phyloP scores from a whole-genome alignment of 345 rosid genomes.

The Dovyalis caffra region DNA sequence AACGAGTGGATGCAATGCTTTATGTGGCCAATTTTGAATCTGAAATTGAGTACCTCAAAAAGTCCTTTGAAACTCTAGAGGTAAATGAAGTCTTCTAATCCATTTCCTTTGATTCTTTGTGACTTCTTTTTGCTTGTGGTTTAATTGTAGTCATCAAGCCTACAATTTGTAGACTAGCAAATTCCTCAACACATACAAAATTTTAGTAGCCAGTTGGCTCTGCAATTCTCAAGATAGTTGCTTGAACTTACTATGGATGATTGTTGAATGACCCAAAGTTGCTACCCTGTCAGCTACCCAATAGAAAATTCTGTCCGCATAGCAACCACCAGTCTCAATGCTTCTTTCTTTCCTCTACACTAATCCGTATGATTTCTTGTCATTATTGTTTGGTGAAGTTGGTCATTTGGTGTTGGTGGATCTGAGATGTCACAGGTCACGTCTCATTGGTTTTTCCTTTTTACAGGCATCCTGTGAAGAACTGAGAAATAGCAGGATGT shows the following conservation, averaged over 20 bases:
- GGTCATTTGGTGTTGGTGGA: neutral
- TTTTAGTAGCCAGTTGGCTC: neutral
- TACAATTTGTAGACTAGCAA: neutral
- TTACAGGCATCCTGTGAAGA: conserved; percentile 93
- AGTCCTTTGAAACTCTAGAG: conserved; percentile 87
- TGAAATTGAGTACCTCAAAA: conserved; percentile 83
- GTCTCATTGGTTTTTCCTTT: conserved; percentile 7
- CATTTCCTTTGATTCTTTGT: neutral
- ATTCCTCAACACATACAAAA: neutral
- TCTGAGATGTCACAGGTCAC: neutral
- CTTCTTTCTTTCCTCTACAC: neutral
- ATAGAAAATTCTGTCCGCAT: neutral
- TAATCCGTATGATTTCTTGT: neutral
- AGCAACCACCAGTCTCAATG: neutral
- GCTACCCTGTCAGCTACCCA: neutral
- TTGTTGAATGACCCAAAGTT: neutral
- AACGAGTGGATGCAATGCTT: conserved; percentile 83
- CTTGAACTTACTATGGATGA: neutral
- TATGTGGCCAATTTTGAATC: conserved; percentile 85
- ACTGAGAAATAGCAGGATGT: conserved; percentile 83
- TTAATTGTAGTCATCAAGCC: neutral
- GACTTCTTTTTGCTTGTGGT: neutral
- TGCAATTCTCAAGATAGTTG: neutral
- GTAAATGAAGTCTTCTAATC: conserved; percentile 31
- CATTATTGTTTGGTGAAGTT: conserved; percentile 1